These are phyloP conservation scores for Zygosaccharomyces bisporus DNA, from an alignment of 805 yeast genomes.

Conservation along the genomic window DNA sequence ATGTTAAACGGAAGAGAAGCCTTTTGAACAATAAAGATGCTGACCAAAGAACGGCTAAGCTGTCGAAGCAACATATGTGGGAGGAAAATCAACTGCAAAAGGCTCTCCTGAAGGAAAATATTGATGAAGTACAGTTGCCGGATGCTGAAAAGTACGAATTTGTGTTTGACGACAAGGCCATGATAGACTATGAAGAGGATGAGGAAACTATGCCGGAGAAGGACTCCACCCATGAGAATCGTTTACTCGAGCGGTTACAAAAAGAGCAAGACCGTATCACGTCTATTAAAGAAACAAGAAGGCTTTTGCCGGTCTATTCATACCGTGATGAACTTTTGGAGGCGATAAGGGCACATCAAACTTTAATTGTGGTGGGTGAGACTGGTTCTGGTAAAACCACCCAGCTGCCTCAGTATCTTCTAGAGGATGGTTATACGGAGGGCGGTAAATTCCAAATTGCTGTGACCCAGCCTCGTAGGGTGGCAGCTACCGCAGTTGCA, in stretches of 20 bases:
- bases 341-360: constrained; percentile 60
- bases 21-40: constrained; percentile 40
- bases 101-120: constrained; percentile 22
- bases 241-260: constrained; percentile 18
- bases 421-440: constrained; percentile 73
- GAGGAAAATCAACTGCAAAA: constrained; percentile 35
- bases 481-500: constrained; percentile 91
- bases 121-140: constrained; percentile 29
- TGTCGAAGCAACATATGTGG: constrained; percentile 35
- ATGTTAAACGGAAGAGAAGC: constrained; percentile 50
- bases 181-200: constrained; percentile 50
- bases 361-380: constrained; percentile 74
- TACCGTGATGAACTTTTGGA: constrained; percentile 57
- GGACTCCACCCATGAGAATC: constrained; percentile 32
- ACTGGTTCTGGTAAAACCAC: constrained; percentile 96
- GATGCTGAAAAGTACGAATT: constrained; percentile 55
- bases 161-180: constrained; percentile 68
- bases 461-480: constrained; percentile 93
- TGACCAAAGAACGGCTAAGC: constrained; percentile 18
- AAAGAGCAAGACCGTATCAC: constrained; percentile 28
- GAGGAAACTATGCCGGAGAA: constrained; percentile 31
- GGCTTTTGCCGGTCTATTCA: constrained; percentile 70
- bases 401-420: constrained; percentile 81
- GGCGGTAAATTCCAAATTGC: constrained; percentile 60
- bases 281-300: constrained; percentile 49